Evolutionary conservation across 2,329 filamentous ascomycete genomes (phyloP), one percentile per base, ranked within the genome.

Genomic region (Macrophomina tecta): DNA sequence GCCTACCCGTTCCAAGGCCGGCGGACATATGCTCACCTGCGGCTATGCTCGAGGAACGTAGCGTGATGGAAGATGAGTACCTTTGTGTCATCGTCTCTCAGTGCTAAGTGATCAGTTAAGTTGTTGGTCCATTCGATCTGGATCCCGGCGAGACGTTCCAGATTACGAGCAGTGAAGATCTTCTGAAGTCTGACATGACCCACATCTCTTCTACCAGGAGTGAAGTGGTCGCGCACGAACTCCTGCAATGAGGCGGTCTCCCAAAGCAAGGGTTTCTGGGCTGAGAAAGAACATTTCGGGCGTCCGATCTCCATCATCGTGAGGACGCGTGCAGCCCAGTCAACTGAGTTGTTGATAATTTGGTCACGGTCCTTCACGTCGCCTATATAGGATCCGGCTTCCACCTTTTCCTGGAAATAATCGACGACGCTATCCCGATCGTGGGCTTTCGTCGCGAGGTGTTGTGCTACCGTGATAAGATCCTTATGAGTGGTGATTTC

Each of bases 31-130:
- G 23, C 61, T 52, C 70, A 48, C 68, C 49, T 68, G 66, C 70
- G 52, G 64, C 77, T 74, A 12, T 69, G 67, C 46, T 76, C 69
- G 8, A 82, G 69, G 49, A 82, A 80, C 0, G 77, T 77, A 0
- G 73, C 77, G 63, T 81, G 76, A 65, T 82, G 78, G 52, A 83
- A 83, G 0, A 84, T 71, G 11, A 73, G 69, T 0, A 83, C 70
- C 4, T 70, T 77, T 0, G 70, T 78, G 56, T 82, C 80, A n/a
- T 79, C 76, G 9, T 81, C 76, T 0, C 69, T 72, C 28, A 83
- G 53, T 1, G 74, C 74, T 2, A 83, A 72, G 68, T 83, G 82
- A 64, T 82, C 79, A 0, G 76, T 70, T 3, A 83, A 67, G 51
- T 83, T 82, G 28, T 74, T 71, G 0, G 81, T 83, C 72, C 76